Evolutionary conservation across 129 eudicot species (phyloP).

Genomic region (Flaveria bidentis): DNA sequence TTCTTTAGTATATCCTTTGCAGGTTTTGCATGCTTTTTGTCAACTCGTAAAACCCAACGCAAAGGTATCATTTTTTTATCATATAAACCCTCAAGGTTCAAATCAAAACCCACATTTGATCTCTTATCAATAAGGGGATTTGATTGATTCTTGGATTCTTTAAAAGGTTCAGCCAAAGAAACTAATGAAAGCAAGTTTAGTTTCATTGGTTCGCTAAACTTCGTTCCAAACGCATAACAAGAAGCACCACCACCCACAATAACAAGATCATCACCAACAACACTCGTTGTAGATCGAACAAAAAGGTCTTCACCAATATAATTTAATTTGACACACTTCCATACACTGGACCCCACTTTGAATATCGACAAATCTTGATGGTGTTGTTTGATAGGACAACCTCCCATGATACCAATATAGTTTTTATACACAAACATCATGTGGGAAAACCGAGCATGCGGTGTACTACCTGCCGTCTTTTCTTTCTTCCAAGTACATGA

Average conservation of each 20-base stretch:
- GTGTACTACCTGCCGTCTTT: conserved; percentile 54
- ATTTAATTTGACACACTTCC: conserved; percentile 62
- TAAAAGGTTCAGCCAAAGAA: conserved; percentile 32
- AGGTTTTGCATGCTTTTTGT: conserved; percentile 68
- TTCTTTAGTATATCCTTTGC: conserved; percentile 77
- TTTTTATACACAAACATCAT: conserved; percentile 77
- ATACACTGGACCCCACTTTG: conserved; percentile 47
- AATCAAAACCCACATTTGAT: conserved; percentile 31
- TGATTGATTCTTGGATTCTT: conserved; percentile 23
- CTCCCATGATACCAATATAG: conserved; percentile 79
- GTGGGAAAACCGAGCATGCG: conserved; percentile 89
- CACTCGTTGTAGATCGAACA: conserved; percentile 79
- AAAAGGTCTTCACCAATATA: conserved; percentile 67
- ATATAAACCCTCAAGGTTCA: conserved; percentile 34
- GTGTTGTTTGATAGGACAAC: conserved; percentile 87
- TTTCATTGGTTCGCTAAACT: conserved; percentile 83
- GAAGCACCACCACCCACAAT: conserved; percentile 95
- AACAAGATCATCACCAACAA: conserved; percentile 67
- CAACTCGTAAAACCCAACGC: conserved; percentile 61
- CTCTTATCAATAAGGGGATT: conserved; percentile 25
- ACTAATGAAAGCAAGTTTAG: conserved; percentile 59
- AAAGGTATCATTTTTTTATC: conserved; percentile 35
- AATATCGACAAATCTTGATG: conserved; percentile 60
- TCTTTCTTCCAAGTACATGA: conserved; percentile 67
- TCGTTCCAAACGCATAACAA: conserved; percentile 99